Base-by-base conservation (phyloP, 345 rosid species). In the Hevea brasiliensis region DNA sequence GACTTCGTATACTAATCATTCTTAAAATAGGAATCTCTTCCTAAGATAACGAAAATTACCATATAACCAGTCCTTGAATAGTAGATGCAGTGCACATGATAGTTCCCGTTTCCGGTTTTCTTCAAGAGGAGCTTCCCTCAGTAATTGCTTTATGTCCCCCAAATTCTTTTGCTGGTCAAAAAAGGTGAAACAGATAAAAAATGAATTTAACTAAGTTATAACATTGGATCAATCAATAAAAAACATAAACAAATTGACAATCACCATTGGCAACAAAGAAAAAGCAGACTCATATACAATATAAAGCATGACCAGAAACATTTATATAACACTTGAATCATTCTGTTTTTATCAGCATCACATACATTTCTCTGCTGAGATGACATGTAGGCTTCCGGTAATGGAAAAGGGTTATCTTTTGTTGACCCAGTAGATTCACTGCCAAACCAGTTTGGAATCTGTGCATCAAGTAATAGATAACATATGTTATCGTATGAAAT, bases 61-160 rank as follows among this genome's bases (percentile, higher is more conserved):
- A 60, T 96, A 93, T 65, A 96, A 84, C 99, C 99, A 93, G 79
- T 96, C 99, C 75, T 90, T 93, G 86, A 96, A 96, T 84, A 86
- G 87, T 37, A 90, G 84, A 83, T 96, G 99, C 63, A 96, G 87
- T 47, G 99, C 98, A 79, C 78, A 80, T 1, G 98, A 91, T 55
- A 96, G 73, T 81, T 96, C 99, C 68, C 89, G 86, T 82, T 91
- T 96, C 72, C 88, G 85, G 81, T 79, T 96, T 75, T 90, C 99
- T 86, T 89, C 99, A 21, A 96, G 84, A 18, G 92, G 91, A 29
- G 89, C 76, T 76, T 90, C 97, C 79, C 84, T 90, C 81, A 96
- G 58, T 32, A 85, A 78, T 72, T 88, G 89, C 82, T 89, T 90
- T 67, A 89, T 79, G 82, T 96, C 98, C 75, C 78, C 91, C 60